Evolutionary conservation across 2,329 filamentous ascomycete genomes (phyloP).

Genomic region (Aspergillus sp.): DNA sequence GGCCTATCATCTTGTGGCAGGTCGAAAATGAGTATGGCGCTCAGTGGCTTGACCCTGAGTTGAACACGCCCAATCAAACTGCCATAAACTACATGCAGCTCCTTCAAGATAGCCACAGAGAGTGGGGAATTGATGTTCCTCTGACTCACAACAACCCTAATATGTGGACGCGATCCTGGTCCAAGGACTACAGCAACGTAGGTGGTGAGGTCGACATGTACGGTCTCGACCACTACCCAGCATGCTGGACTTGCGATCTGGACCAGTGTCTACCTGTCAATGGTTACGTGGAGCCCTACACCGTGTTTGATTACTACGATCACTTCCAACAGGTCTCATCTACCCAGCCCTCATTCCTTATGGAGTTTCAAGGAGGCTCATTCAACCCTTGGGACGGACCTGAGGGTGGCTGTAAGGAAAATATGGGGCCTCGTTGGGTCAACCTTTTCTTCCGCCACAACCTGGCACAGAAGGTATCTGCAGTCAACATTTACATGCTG

Average conservation of each 20-base stretch:
- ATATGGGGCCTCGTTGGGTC: conserved; percentile 49
- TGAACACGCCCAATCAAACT: conserved; percentile 30
- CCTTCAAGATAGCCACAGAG: conserved; percentile 46
- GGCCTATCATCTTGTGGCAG: conserved; percentile 53
- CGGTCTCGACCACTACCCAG: conserved; percentile 34
- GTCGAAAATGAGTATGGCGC: conserved; percentile 56
- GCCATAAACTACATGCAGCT: conserved; percentile 55
- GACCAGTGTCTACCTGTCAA: no score
- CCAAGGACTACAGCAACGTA: conserved; percentile 55
- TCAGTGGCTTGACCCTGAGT: conserved; percentile 40
- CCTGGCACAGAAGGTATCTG: conserved; percentile 50
- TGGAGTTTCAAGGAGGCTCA: conserved; percentile 56
- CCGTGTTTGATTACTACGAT: conserved; percentile 55
- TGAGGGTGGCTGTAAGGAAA: conserved; percentile 50
- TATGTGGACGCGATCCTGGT: conserved; percentile 51
- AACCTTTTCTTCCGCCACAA: conserved; percentile 60
- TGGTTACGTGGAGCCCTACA: conserved; percentile 42
- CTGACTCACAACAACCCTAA: conserved; percentile 54
- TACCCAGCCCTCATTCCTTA: conserved; percentile 54
- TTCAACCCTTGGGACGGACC: conserved; percentile 55
- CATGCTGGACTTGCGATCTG: conserved; percentile 44
- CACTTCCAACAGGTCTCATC: conserved; percentile 58
- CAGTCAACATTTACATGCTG: conserved; percentile 54
- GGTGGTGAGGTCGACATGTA: conserved; percentile 53
- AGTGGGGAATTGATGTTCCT: conserved; percentile 51